Evolutionary conservation across 2,329 filamentous ascomycete species (phyloP), one percentile per base, ranked within the genome.

Genomic region (Trichoderma asperellum): DNA sequence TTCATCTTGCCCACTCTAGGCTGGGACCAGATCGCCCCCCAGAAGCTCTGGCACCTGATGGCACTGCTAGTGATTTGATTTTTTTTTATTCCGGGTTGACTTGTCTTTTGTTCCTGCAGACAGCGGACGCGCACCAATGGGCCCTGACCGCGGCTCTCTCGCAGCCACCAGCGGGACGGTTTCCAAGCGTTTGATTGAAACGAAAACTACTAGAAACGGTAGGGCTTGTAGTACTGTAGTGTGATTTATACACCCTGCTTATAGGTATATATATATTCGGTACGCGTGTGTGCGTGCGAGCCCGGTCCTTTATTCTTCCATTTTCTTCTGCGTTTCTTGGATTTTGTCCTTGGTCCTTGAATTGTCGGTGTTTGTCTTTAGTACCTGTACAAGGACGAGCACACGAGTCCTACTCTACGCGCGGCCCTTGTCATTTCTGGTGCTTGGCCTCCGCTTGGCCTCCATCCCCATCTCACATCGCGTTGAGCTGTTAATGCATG

Each of bases 91-190:
- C 60, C 29, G 27, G 60, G 34, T 52, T 60, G 64, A 29, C 55
- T 14, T 52, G 53, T 60, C 43, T 49, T 49, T n/a, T 68, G 65
- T 68, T 68, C 65, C 65, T 68, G 65, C 65, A 68, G 65, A 29
- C 64, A 27, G 10, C 37, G 37, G 64, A 67, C 64, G n/a, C 64
- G 53, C 65, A 60, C 65, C 65, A 68, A 68, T 68, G 24, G 43
- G 65, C 47, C 65, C 29, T 32, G 57, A 57, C 63, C 29, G 65
- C 65, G 34, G 53, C 43, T 68, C 65, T 68, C 32, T 60, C 12
- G n/a, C n/a, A 24, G 59, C 55, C 43, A 35, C 53, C 5, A 21
- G 40, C 40, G 16, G 40, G 40, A 10, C 18, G 40, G 40, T 18
- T 43, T 43, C 18, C 3, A 5, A 43, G 40, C 40, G 16, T 43